Base-by-base conservation (phyloP, 371 early-diverging fungal species). In the Edhazardia aedis region DNA sequence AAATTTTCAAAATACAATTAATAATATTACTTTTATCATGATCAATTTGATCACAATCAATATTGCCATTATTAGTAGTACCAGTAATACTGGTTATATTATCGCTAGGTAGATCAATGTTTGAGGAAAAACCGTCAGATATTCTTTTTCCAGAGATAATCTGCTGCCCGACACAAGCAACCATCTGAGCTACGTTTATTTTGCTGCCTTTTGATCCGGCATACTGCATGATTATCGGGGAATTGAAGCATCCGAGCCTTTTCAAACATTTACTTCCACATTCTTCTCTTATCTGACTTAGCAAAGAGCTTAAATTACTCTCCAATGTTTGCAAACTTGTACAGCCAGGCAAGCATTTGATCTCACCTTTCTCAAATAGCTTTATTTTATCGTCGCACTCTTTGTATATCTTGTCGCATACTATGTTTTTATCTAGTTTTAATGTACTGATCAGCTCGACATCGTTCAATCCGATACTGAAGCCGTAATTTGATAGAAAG, bases 121-220 rank as follows among this genome's bases (percentile, higher is more conserved):
- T n/a, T n/a, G n/a, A n/a, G n/a, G n/a, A 80, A 74, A 94, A 92
- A 48, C 93, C 93, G 68, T 88, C 78, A 19, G 88, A 85, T 62
- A 98, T 86, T 77, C 98, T 85, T 55, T 75, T 80, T 52, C 92
- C 89, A 61, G 79, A 81, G 63, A 98, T 85, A 78, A 89, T 88
- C 68, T 94, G 95, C 75, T 98, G 98, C 63, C 95, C 98, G 60
- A 98, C 94, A 82, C 89, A 89, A 55, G 92, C 90, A 61, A 90
- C 86, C 94, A 98, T 94, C 73, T 98, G 98, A 24, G 86, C 88
- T 36, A 93, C 91, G 76, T 96, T 96, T 67, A 91, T 83, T 53
- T 84, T 80, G 29, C 89, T 88, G 61, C 94, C 89, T 70, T 92
- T 91, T 53, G 89, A 88, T 26, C 91, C 93, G 71, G 88, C 89